A percentile compares a stretch with the other conserved stretches of the same genome.
These are phyloP conservation scores for Pseudocohnilembus persalinus DNA, from an alignment of 169 alveolate genomes.

Conservation along the genomic window DNA sequence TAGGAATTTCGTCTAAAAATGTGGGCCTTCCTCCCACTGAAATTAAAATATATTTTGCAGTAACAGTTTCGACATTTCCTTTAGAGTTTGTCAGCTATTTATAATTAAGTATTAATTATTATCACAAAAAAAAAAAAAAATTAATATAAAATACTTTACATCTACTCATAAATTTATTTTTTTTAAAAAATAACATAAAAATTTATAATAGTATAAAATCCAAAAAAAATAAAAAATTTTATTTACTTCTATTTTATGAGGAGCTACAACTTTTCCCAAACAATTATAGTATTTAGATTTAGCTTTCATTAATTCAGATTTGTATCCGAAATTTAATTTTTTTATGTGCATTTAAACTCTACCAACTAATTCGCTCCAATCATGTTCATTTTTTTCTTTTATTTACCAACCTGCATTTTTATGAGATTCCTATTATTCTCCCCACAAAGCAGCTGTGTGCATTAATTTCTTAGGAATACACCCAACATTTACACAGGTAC, in stretches of 20 bases:
- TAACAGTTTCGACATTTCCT: slow-evolving; percentile 73
- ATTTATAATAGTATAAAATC: neutral
- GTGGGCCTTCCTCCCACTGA: slow-evolving; percentile 98
- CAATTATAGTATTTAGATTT: slow-evolving; percentile 90
- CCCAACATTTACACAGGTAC: slow-evolving; percentile 99
- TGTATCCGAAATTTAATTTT: slow-evolving; percentile 92
- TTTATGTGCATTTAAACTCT: slow-evolving; percentile 91
- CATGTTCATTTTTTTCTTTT: slow-evolving; percentile 59
- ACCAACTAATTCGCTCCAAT: slow-evolving; percentile 87
- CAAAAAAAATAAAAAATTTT: neutral
- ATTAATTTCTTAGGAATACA: slow-evolving; percentile 99
- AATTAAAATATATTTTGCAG: slow-evolving; percentile 89
- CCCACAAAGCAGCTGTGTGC: slow-evolving; percentile 94
- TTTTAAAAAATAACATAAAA: neutral
- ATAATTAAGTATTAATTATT: slow-evolving; percentile 18
- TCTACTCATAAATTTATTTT: no score
- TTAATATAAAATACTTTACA: no score
- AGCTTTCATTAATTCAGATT: slow-evolving; percentile 82
- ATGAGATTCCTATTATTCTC: slow-evolving; percentile 74
- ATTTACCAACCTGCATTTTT: slow-evolving; percentile 66
- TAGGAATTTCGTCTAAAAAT: slow-evolving; percentile 90
- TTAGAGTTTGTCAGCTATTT: slow-evolving; percentile 65
- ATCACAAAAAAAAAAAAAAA: neutral
- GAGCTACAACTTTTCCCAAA: slow-evolving; percentile 73
- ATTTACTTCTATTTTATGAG: slow-evolving; percentile 52